phyloP scores from a whole-genome alignment of 148 eudicot species.

The Suaeda aralocaspica region DNA sequence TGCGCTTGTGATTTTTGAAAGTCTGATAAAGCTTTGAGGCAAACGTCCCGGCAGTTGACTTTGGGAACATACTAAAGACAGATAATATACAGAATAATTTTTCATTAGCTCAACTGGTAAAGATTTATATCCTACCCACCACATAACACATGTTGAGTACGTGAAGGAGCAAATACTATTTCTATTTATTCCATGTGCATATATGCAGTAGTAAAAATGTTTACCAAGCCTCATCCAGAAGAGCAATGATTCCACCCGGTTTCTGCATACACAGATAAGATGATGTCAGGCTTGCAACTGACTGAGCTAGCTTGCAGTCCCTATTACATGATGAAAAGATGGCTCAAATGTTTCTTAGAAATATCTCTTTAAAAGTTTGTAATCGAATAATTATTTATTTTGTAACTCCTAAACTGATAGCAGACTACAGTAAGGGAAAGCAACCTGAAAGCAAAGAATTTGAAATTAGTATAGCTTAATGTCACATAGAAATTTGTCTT shows the following conservation, averaged over 20 bases:
- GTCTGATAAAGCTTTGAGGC: slow-evolving; percentile 94
- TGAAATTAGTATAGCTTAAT: no score
- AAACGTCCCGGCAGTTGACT: slow-evolving; percentile 94
- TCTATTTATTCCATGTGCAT: neutral
- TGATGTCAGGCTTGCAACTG: slow-evolving; percentile 13
- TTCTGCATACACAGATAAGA: slow-evolving; percentile 48
- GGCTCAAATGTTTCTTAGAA: neutral
- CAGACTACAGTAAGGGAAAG: neutral
- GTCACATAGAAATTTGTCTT: no score
- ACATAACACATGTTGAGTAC: neutral
- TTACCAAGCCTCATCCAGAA: slow-evolving; percentile 99
- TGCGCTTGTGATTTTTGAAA: slow-evolving; percentile 77
- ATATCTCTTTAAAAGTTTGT: neutral
- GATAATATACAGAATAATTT: slow-evolving; percentile 6
- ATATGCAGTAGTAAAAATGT: slow-evolving; percentile 16
- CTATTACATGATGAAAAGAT: neutral
- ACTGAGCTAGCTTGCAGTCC: neutral
- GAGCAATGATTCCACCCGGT: slow-evolving; percentile 94
- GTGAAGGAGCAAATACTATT: neutral
- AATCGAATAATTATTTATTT: neutral
- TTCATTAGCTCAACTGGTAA: slow-evolving; percentile 16
- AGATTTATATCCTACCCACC: slow-evolving; percentile 3
- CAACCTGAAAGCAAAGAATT: neutral
- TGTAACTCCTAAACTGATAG: neutral
- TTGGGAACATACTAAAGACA: slow-evolving; percentile 91